Percentiles rank a stretch among this genome's conserved stretches.
Conservation (phyloP, 2,329 filamentous ascomycete species). For the Calycina herbarum region DNA sequence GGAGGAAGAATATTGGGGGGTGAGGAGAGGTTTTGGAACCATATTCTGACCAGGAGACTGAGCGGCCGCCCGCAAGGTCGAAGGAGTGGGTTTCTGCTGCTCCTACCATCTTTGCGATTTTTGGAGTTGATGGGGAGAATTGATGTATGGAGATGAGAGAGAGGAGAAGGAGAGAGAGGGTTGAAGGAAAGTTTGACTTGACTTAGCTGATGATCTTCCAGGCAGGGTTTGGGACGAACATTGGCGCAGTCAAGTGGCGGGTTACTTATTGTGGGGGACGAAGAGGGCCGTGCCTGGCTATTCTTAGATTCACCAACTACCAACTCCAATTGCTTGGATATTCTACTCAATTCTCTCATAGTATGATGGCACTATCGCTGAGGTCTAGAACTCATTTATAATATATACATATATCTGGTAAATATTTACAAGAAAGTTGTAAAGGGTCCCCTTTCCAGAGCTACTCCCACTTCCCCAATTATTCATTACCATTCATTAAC, state of each 20-base stretch:
- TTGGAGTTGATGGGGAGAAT: not conserved
- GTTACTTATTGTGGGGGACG: too few species aligned
- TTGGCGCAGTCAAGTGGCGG: too few species aligned
- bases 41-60: conserved; percentile 42
- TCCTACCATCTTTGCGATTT: not conserved
- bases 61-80: not conserved
- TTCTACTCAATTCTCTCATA: too few species aligned
- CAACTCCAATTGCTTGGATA: too few species aligned
- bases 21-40: conserved; percentile 28
- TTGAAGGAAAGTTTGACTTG: not conserved
- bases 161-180: not conserved
- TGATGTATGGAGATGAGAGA: not conserved
- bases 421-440: too few species aligned
- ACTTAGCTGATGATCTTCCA: not conserved
- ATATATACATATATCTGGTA: too few species aligned
- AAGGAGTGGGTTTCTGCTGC: conserved; percentile 5
- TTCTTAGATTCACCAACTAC: too few species aligned
- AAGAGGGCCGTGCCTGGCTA: too few species aligned
- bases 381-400: too few species aligned
- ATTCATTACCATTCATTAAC: not conserved
- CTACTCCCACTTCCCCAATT: too few species aligned
- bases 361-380: too few species aligned
- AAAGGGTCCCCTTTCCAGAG: too few species aligned
- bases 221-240: not conserved
- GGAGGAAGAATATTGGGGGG: conserved; percentile 40